Evolutionary conservation across 192 early-diverging fungal species (phyloP), one percentile per base, ranked within the genome.

Genomic region (Coemansia sp.): DNA sequence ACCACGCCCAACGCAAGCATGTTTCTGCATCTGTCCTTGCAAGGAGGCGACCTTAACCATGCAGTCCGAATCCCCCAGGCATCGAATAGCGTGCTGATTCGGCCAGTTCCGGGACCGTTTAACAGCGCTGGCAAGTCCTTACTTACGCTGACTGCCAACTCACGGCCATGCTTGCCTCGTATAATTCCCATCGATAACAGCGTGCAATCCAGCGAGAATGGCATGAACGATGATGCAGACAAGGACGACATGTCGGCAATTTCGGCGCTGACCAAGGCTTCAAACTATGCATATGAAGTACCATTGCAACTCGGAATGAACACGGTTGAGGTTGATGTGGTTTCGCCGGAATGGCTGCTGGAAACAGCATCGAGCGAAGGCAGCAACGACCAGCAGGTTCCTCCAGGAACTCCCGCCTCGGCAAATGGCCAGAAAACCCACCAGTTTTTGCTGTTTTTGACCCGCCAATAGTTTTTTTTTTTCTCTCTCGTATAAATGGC

Each of bases 71-170:
- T 76, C 18, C 63, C 62, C 10, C 40, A 31, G 14, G 46, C 67
- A 4, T 52, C 67, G 11, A 56, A 28, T 21, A 41, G 21, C 11
- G 40, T 65, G 40, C 51, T 76, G 32, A 26, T 76, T 28, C 73
- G 73, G 9, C 73, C 73, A 6, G 58, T 68, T 12, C 73, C 73
- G 2, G 73, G 73, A 0, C 73, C 73, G 11, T 66, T 66, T 17
- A 70, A 21, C 36, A 32, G 40, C 40, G 48, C 17, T 10, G 61
- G 61, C 34, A 76, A 76, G 31, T 31, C 43, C 2, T 30, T 76
- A 20, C 50, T 76, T 32, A 38, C 58, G 20, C 31, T 76, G 7
- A 45, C 41, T 2, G 63, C 46, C 15, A 76, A 76, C 38, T 63
- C 62, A 10, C 63, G 66, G 10, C 59, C 58, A 20, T 47, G 56